Base-by-base conservation (phyloP, 2,329 filamentous ascomycete genomes). In the Fusarium neocosmosporiellum region DNA sequence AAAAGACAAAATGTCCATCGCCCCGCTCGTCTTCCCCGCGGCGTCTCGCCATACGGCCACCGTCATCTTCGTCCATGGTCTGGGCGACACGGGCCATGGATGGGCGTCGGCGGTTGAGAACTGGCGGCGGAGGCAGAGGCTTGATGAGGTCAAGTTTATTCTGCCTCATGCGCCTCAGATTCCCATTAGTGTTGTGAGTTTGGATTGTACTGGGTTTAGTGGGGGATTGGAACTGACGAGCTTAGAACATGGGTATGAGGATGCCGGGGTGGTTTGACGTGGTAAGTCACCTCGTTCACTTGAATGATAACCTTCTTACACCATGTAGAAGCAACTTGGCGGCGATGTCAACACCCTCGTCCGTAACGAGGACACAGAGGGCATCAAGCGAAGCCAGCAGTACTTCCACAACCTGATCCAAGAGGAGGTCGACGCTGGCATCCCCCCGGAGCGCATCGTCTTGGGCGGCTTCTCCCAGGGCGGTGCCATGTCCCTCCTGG, bases 181-280 rank as follows among this genome's bases (percentile, higher is more conserved):
- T 62, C 94, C 95, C 34, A 94, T 98, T 80, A 95, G 94, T n/a
- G 86, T 83, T 69, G 82, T 84, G 62, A 69, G 81, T 77, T 58
- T 53, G n/a, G 22, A 39, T 10, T 10, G 16, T 13, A 6, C 7
- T 24, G 41, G 18, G 4, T 37, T 50, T 4, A 34, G 10, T n/a
- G 6, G 16, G 34, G 48, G 31, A 9, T 34, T 53, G 14, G 20
- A 27, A 63, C 73, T 77, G 57, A 78, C 59, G 65, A 22, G n/a
- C 46, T n/a, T 29, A 78, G 76, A 78, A 78, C 59, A 71, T 72
- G 66, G 76, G 76, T 29, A 78, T 78, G 76, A 67, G 55, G 29
- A 97, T 98, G 94, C 94, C 95, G 2, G 95, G 92, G 27, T 96
- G 94, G 94, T 96, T 94, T 81, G 93, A 96, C 77, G 92, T 96